phyloP scores from a whole-genome alignment of 1,284 basidiomycete genomes.

The Apiotrichum sp. region DNA sequence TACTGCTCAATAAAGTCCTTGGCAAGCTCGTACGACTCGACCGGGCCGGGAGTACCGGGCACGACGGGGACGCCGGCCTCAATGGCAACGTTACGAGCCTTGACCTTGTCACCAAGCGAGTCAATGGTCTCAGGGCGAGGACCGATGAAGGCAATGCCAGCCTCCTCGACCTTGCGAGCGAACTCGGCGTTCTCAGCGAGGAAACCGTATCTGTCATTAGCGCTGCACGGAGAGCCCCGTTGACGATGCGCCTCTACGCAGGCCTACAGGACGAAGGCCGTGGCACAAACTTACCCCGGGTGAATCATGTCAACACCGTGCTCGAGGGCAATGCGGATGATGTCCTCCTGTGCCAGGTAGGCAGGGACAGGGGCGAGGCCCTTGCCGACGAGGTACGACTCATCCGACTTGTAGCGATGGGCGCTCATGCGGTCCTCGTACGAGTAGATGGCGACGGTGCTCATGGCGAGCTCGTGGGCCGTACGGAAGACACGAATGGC shows the following conservation, averaged over 20 bases:
- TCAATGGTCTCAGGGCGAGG: conserved; percentile 96
- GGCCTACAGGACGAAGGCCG: too few relatives aligned
- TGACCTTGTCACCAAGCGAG: conserved; percentile 97
- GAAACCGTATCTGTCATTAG: conserved; percentile 76
- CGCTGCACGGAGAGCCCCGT: too few relatives aligned
- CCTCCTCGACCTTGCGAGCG: conserved; percentile 92
- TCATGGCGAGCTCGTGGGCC: conserved; percentile 97
- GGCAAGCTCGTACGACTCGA: conserved; percentile 76
- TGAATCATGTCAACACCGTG: conserved; percentile 99
- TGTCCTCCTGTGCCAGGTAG: conserved; percentile 96
- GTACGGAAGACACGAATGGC: conserved; percentile 98
- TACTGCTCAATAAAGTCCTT: conserved; percentile 86
- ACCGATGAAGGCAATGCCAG: conserved; percentile 95
- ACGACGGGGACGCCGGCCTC: conserved; percentile 90
- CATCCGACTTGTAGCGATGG: conserved; percentile 98
- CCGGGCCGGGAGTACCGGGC: conserved; percentile 93
- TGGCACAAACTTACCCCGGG: conserved; percentile 62
- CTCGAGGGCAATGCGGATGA: conserved; percentile 88
- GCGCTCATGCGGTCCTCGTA: conserved; percentile 94
- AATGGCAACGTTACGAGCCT: conserved; percentile 75
- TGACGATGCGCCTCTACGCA: too few relatives aligned
- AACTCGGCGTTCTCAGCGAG: conserved; percentile 95
- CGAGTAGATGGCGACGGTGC: conserved; percentile 97
- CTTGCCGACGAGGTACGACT: conserved; percentile 96
- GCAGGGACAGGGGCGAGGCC: conserved; percentile 92